Base-by-base conservation (phyloP, 495 filamentous ascomycete genomes). In the Neurospora sp. region DNA sequence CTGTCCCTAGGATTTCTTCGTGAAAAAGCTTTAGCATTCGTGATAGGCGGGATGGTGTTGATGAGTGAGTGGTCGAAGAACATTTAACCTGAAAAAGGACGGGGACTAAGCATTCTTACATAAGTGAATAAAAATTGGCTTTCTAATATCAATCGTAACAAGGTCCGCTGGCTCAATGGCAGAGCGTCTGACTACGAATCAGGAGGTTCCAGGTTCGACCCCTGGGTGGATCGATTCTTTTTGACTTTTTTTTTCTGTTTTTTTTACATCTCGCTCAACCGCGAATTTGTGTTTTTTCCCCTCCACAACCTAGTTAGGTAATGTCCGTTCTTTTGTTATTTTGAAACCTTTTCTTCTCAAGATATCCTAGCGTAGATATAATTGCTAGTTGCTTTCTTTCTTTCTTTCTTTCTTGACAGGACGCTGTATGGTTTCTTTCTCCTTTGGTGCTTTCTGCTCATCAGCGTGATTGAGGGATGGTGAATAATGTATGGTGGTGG, bases 71-170 rank as follows among this genome's bases (percentile, higher is more conserved):
- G 5, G 17, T n/a, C 2, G 19, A 5, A 19, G 2, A 43, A n/a
- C 19, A 19, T n/a, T 19, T 4, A 17, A n/a, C 42, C 0, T n/a
- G 42, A 7, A 9, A n/a, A 19, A 43, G 3, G 3, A n/a, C 0
- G 2, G 3, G 3, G 6, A 3, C 2, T n/a, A 0, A n/a, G 42
- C 0, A 43, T n/a, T 0, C 0, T 0, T 43, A 43, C 42, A 43
- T 43, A 43, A 5, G 42, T 0, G 9, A n/a, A 2, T 31, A 0
- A 8, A 9, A n/a, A 8, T n/a, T n/a, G 7, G 9, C 7, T 0
- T 2, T 0, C 0, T 1, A 43, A 8, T 0, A 43, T 43, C 40
- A 42, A 42, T 19, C 17, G 0, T 7, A 42, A 42, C 6, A 43
- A 43, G 40, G 40, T 43, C 40, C 40, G 40, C 40, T 43, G 40